These are phyloP conservation scores for Geranium brycei DNA, from an alignment of 345 rosid genomes.

Conservation along the genomic window DNA sequence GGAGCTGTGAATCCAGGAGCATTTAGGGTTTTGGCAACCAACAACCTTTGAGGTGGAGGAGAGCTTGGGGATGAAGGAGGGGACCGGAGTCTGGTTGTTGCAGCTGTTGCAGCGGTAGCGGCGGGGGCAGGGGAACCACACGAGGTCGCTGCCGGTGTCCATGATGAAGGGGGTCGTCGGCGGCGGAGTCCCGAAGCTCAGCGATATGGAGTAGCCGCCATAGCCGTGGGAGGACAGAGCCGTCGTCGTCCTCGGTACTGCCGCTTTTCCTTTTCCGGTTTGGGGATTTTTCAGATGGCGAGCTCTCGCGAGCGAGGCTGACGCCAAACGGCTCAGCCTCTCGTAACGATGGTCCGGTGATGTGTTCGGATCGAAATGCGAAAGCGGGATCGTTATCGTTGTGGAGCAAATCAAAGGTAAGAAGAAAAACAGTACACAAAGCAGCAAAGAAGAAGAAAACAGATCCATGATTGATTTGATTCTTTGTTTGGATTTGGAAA, in stretches of 20 bases:
- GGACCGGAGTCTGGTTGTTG: slow-evolving; percentile 16
- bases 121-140: slow-evolving; percentile 88
- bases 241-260: slow-evolving; percentile 20
- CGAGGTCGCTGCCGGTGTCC: slow-evolving; percentile 84
- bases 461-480: slow-evolving; percentile 10
- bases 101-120: slow-evolving; percentile 48
- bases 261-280: not conserved
- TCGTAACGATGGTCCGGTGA: slow-evolving; percentile 14
- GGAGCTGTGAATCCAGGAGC: slow-evolving; percentile 42
- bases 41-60: slow-evolving; percentile 47
- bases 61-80: slow-evolving; percentile 32
- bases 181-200: slow-evolving; percentile 80
- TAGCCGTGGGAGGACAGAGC: slow-evolving; percentile 57
- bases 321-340: slow-evolving; percentile 17
- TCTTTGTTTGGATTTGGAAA: not conserved
- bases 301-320: slow-evolving; percentile 25
- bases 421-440: slow-evolving; percentile 8
- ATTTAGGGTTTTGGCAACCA: slow-evolving; percentile 60
- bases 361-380: slow-evolving; percentile 5
- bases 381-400: slow-evolving; percentile 17
- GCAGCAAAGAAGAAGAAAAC: slow-evolving; percentile 2
- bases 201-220: slow-evolving; percentile 67
- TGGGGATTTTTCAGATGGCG: slow-evolving; percentile 22
- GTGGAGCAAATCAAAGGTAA: slow-evolving; percentile 11
- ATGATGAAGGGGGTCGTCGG: slow-evolving; percentile 41